These are phyloP conservation scores for Leccinum subgranulosum DNA, from an alignment of 768 basidiomycete species.

Conservation along the genomic window DNA sequence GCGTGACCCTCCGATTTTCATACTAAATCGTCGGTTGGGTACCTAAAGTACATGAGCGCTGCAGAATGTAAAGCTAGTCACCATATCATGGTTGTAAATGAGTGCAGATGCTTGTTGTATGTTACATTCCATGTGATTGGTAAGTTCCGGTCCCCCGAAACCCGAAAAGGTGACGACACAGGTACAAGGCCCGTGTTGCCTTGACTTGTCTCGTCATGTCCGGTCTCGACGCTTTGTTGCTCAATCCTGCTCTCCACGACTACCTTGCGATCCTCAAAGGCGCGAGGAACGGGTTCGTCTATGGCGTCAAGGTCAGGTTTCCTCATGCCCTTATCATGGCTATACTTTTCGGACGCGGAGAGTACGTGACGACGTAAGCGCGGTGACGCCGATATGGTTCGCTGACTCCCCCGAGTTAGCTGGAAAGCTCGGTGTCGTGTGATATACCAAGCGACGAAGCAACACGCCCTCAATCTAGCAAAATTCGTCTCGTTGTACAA, in stretches of 20 bases:
- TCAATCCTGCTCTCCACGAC: constrained; percentile 81
- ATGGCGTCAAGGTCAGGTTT: constrained; percentile 88
- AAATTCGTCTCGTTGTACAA: constrained; percentile 97
- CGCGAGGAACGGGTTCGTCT: constrained; percentile 85
- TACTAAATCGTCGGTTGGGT: not conserved
- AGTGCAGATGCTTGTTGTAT: not conserved
- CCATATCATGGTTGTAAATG: not conserved
- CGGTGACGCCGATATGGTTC: not conserved
- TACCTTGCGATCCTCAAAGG: constrained; percentile 93
- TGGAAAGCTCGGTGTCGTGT: constrained; percentile 63
- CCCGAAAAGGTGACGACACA: not conserved
- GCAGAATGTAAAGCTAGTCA: not conserved
- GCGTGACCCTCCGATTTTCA: not conserved
- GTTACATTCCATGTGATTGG: constrained; percentile 27
- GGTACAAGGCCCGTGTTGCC: not conserved
- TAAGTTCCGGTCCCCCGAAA: not conserved
- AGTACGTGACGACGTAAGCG: constrained; percentile 50
- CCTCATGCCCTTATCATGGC: constrained; percentile 98
- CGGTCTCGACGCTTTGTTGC: constrained; percentile 23
- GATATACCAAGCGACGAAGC: constrained; percentile 83
- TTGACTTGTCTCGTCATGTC: constrained; percentile 17
- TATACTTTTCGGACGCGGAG: constrained; percentile 86
- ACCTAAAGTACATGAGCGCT: too few species aligned
- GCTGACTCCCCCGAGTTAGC: constrained; percentile 38
- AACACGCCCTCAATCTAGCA: constrained; percentile 89